phyloP scores from a whole-genome alignment of 1,284 basidiomycete species.

The Microbotryum saponariae region DNA sequence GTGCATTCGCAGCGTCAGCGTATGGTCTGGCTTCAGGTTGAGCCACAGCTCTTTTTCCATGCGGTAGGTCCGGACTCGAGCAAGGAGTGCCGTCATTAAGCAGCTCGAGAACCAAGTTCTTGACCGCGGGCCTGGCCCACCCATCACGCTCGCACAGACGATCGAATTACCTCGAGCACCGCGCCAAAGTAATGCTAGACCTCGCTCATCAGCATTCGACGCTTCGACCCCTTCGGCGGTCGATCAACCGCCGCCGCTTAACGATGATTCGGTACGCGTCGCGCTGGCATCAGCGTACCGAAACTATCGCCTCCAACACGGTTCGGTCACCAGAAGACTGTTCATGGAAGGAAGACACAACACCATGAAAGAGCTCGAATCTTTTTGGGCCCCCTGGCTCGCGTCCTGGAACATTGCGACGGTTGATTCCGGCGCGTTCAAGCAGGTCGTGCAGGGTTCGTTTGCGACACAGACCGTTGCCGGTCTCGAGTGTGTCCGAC shows the following conservation, averaged over 20 bases:
- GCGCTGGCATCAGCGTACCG: slow-evolving; percentile 5
- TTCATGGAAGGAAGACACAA: not conserved
- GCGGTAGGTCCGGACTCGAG: slow-evolving; percentile 11
- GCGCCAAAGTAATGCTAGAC: slow-evolving; percentile 1
- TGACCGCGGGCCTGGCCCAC: not conserved
- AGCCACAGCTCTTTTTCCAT: slow-evolving; percentile 26
- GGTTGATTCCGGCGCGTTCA: not conserved
- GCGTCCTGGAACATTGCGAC: slow-evolving; percentile 3
- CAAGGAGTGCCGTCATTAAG: not conserved
- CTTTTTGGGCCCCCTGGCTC: slow-evolving; percentile 14
- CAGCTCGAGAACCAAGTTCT: not conserved
- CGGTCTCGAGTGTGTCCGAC: not conserved
- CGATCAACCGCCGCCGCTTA: not conserved
- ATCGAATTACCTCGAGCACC: slow-evolving; percentile 11
- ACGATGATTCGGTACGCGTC: slow-evolving; percentile 17
- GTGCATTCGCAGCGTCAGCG: slow-evolving; percentile 23
- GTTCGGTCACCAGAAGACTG: not conserved
- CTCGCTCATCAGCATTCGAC: not conserved
- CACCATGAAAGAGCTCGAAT: not conserved
- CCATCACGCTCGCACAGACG: slow-evolving; percentile 2
- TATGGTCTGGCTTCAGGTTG: slow-evolving; percentile 30
- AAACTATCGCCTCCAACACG: slow-evolving; percentile 10
- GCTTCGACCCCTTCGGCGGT: not conserved
- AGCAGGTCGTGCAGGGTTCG: slow-evolving; percentile 12
- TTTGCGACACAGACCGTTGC: not conserved